Evolutionary conservation across 805 yeast species (phyloP), one percentile per base, ranked within the genome.

Genomic region (Ogataea kodamae): DNA sequence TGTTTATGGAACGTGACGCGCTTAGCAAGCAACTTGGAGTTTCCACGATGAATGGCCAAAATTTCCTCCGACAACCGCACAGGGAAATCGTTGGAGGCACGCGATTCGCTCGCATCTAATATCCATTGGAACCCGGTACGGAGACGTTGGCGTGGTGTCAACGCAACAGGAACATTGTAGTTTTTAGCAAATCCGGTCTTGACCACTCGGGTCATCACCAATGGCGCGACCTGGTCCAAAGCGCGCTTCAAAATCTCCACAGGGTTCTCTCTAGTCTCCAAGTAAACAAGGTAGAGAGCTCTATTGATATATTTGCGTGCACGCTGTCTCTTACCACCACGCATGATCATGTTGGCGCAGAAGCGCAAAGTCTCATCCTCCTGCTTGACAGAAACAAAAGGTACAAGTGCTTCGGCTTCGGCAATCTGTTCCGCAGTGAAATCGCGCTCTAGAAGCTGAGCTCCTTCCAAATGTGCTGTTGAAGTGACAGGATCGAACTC

Each of bases 51-150:
- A 18, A 92, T 92, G 33, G 81, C 68, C 22, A 86, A 56, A 39
- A 92, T 74, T 62, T 92, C 97, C 62, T 92, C 97, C 22, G 89
- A 88, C 28, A 92, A 68, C 52, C 97, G 75, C 23, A 92, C 97
- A 2, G 94, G 68, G 51, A 83, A 83, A 51, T 84, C 92, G 38
- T 78, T 75, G 11, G 89, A 78, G 28, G 78, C 79, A 58, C 95
- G 79, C 52, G 82, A 79, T 40, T 77, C 72, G 24, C 94, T 75
- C 13, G 94, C 87, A 40, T 86, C 96, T 35, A 88, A 61, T 30
- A 92, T 81, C 97, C 97, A 92, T 45, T 68, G 62, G 69, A 94
- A 84, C 2, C 97, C 96, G 52, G 75, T 76, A 61, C 96, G 76
- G 49, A 76, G 68, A 59, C 97, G 74, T 62, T 88, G 95, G 62